Conservation (phyloP, 345 rosid genomes). For the Hibiscus tridactylites region DNA sequence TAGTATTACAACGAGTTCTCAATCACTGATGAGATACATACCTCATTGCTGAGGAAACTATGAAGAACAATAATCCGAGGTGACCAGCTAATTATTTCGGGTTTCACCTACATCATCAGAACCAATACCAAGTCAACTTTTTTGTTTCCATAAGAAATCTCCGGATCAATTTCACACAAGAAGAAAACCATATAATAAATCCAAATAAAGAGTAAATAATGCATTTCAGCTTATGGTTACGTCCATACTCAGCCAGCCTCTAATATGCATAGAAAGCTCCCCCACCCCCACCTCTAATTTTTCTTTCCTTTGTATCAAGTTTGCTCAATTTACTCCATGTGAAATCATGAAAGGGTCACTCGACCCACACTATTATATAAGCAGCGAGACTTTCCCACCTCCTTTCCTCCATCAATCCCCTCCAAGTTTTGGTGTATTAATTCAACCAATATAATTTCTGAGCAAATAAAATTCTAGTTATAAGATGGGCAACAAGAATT, state of each 20-base stretch:
- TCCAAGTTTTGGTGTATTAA: not conserved
- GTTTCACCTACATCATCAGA: slow-evolving; percentile 69
- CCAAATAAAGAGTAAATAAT: not conserved
- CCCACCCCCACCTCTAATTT: too few species aligned
- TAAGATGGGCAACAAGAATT: not conserved
- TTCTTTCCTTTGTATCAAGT: not conserved
- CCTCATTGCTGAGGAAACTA: slow-evolving; percentile 86
- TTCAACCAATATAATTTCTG: not conserved
- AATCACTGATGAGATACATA: slow-evolving; percentile 20
- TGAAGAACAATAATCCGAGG: slow-evolving; percentile 84
- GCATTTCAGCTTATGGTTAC: not conserved
- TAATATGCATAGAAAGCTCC: not conserved
- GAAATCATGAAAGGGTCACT: not conserved
- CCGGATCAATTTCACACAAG: not conserved
- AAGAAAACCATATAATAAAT: not conserved
- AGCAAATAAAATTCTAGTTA: not conserved
- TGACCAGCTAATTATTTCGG: slow-evolving; percentile 86
- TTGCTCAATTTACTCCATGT: not conserved
- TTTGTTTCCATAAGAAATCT: not conserved
- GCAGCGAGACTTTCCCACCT: not conserved
- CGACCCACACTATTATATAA: not conserved
- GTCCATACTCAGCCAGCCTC: not conserved
- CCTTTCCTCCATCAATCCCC: not conserved
- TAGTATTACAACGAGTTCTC: not conserved
- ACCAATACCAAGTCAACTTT: slow-evolving; percentile 34